A percentile compares a stretch with the other conserved stretches of the same genome.
Evolutionary conservation across 768 basidiomycete genomes (phyloP).

Genomic region (Postia placenta): DNA sequence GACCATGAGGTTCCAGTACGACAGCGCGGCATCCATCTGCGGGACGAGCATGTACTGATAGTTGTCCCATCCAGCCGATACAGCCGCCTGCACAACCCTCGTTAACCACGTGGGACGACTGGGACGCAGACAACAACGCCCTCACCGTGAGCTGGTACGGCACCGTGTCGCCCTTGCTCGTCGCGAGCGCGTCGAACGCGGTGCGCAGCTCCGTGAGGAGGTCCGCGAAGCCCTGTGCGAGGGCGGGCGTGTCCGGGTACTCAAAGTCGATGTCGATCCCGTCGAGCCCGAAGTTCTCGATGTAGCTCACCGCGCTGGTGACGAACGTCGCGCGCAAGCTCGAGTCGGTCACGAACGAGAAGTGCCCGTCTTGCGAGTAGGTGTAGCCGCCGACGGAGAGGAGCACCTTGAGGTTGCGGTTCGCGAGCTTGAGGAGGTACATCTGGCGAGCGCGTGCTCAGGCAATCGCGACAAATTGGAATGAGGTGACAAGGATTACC

Average conservation of each 20-base stretch:
- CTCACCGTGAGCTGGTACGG: slow-evolving; percentile 56
- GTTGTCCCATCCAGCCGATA: slow-evolving; percentile 55
- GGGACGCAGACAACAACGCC: no score
- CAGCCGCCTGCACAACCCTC: slow-evolving; percentile 34
- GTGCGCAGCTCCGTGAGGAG: slow-evolving; percentile 57
- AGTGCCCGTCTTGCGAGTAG: slow-evolving; percentile 65
- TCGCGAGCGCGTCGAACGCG: slow-evolving; percentile 54
- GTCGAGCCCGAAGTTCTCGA: slow-evolving; percentile 77
- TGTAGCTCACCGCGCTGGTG: slow-evolving; percentile 49
- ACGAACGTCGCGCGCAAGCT: slow-evolving; percentile 53
- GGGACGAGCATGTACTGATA: slow-evolving; percentile 52
- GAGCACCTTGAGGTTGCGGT: slow-evolving; percentile 43
- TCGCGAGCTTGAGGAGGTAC: slow-evolving; percentile 50
- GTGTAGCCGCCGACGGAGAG: slow-evolving; percentile 61
- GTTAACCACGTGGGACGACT: slow-evolving; percentile 7
- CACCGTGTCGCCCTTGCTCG: slow-evolving; percentile 51
- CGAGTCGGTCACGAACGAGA: slow-evolving; percentile 53
- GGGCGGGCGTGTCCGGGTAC: slow-evolving; percentile 52
- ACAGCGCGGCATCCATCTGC: slow-evolving; percentile 60
- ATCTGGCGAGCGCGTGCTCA: slow-evolving; percentile 17
- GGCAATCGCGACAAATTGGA: background rate
- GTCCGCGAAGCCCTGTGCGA: slow-evolving; percentile 62
- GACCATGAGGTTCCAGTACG: slow-evolving; percentile 77
- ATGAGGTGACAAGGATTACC: slow-evolving; percentile 25
- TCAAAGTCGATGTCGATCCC: slow-evolving; percentile 81